Base-by-base conservation (phyloP, 805 yeast species). In the Ogataea methylovora region DNA sequence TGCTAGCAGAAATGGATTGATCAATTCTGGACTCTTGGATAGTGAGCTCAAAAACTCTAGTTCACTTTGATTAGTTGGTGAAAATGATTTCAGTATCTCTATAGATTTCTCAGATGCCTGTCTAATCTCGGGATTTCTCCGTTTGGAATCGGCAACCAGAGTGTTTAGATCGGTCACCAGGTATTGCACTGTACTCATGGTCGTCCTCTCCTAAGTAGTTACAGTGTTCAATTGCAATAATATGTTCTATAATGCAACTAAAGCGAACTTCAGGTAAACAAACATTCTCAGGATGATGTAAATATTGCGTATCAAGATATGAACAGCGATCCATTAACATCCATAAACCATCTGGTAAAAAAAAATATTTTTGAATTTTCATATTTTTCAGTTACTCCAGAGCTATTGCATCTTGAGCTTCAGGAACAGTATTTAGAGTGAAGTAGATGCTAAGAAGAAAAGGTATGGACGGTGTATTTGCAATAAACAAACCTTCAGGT, bases 401-500 rank as follows among this genome's bases (percentile, higher is more conserved):
- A n/a, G n/a, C n/a, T n/a, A n/a, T n/a, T n/a, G n/a, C n/a, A n/a
- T n/a, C n/a, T n/a, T n/a, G n/a, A n/a, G n/a, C n/a, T n/a, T n/a
- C n/a, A n/a, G n/a, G n/a, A n/a, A n/a, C n/a, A n/a, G n/a, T n/a
- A n/a, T n/a, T n/a, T n/a, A n/a, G n/a, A n/a, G n/a, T n/a, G n/a
- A n/a, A n/a, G n/a, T n/a, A n/a, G n/a, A n/a, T n/a, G n/a, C n/a
- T n/a, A n/a, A n/a, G n/a, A 21, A 15, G 8, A 24, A 20, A 22
- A 35, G 22, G 42, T 8, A 84, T 90, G 95, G 85, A 87, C 49
- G 97, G 98, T 29, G 72, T 92, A 1, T 85, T 90, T 65, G 97
- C 97, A 8, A 73, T 90, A 28, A 80, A 81, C 43, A 90, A 90
- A 54, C 97, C 97, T 0, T 61, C 78, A 12, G 97, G 97, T 0